These are phyloP conservation scores for Wickerhamomyces chambardii DNA, from an alignment of 805 yeast genomes.

Conservation along the genomic window DNA sequence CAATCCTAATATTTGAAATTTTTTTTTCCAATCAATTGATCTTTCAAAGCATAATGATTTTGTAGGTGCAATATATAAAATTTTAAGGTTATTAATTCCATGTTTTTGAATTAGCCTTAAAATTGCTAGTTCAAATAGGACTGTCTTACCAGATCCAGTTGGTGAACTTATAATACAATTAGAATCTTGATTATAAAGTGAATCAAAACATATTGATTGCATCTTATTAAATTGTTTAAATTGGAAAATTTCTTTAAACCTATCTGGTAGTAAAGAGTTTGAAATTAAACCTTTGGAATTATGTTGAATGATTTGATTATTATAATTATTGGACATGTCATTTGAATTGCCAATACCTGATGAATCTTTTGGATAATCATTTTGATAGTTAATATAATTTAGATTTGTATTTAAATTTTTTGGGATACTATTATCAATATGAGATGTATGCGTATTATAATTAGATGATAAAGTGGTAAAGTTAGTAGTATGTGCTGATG, in stretches of 20 bases:
- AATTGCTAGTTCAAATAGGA: conserved; percentile 43
- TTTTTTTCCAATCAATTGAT: conserved; percentile 33
- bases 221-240: conserved; percentile 34
- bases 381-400: too few relatives aligned
- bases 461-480: too few relatives aligned
- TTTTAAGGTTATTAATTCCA: conserved; percentile 19
- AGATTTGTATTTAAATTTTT: too few relatives aligned
- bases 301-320: conserved; percentile 2
- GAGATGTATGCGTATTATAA: too few relatives aligned
- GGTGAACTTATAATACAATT: conserved; percentile 46
- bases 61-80: conserved; percentile 50
- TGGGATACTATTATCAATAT: too few relatives aligned
- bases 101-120: conserved; percentile 22
- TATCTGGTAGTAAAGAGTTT: conserved; percentile 25
- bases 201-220: conserved; percentile 37
- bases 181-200: conserved; percentile 22
- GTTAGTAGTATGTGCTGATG: too few relatives aligned
- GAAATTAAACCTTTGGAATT: too few relatives aligned
- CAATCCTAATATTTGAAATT: conserved; percentile 28
- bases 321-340: too few relatives aligned
- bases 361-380: too few relatives aligned
- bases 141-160: conserved; percentile 55
- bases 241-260: conserved; percentile 23
- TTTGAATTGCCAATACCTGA: too few relatives aligned
- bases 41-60: conserved; percentile 48